Evolutionary conservation across 177 flowering plant species (phyloP), one percentile per base, ranked within the genome.

Genomic region (Vitis hybrid): DNA sequence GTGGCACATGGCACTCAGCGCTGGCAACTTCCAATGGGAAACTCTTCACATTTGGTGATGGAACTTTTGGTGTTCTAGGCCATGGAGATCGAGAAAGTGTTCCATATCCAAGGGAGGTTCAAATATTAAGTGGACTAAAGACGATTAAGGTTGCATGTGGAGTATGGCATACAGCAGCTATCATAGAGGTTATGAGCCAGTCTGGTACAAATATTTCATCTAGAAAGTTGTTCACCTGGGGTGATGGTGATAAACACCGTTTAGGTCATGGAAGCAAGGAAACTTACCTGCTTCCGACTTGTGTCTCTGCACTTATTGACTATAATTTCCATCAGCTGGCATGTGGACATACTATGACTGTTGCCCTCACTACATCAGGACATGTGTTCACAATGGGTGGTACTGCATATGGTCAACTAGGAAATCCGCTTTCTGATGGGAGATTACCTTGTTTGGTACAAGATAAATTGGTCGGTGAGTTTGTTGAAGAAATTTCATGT

Each of bases 381-480:
- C 85, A 85, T 72, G 86, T 85, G 3, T 85, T 81, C 55, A 82
- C 84, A 8, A 82, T 83, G 88, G 88, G 88, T 5, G 55, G 80
- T 21, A 66, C 81, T 21, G 65, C 66, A 45, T 64, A 80, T 72
- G 88, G 88, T 62, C 88, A 85, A 60, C 80, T 85, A 8, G 88
- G 88, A 1, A 81, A 72, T 62, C 81, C 86, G 21, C 68, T 12
- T 10, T 48, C 86, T 19, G 83, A 80, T 68, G 88, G 86, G 21
- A 80, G 67, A 64, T 0, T 70, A 12, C 85, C 88, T 60, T 70
- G 75, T 64, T 65, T 82, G 32, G 83, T 85, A 2, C 81, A 82
- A 70, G 86, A 82, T 52, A 81, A 45, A 57, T 70, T 85, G 45
- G 81, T 80, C 1, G 85, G 85, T 45, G 86, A 82, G 65, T 83